Conservation (phyloP, 2,329 filamentous ascomycete species). For the Moelleriella libera region DNA sequence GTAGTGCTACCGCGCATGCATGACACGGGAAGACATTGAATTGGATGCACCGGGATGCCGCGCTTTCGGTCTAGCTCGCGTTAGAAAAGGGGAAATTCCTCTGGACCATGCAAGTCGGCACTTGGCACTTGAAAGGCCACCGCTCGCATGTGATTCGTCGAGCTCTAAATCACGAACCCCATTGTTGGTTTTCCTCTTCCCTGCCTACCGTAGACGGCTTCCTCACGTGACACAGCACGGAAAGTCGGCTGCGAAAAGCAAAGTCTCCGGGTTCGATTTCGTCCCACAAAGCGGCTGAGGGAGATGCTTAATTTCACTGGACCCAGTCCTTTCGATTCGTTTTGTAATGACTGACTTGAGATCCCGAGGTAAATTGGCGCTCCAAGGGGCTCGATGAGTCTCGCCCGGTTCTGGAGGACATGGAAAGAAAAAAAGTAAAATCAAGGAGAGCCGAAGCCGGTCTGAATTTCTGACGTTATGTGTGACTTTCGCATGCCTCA, state of each 20-base stretch:
- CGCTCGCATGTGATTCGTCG: slow-evolving; percentile 19
- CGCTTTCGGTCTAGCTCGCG: slow-evolving; percentile 7
- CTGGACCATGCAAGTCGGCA: slow-evolving; percentile 5
- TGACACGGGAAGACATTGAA: slow-evolving; percentile 6
- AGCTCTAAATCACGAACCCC: background rate
- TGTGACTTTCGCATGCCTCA: too few relatives aligned
- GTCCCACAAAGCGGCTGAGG: too few relatives aligned
- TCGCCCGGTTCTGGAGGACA: too few relatives aligned
- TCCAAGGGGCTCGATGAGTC: too few relatives aligned
- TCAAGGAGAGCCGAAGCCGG: too few relatives aligned
- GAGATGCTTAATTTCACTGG: too few relatives aligned
- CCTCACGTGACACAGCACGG: slow-evolving; percentile 1
- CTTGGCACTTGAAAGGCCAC: slow-evolving; percentile 1
- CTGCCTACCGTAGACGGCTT: background rate
- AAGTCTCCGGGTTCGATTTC: too few relatives aligned
- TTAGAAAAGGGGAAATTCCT: slow-evolving; percentile 23
- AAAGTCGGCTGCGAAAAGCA: background rate
- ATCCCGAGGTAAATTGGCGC: too few relatives aligned
- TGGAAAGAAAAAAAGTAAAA: too few relatives aligned
- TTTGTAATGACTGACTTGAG: too few relatives aligned
- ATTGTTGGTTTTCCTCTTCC: background rate
- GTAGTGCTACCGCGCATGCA: background rate
- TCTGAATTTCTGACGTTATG: too few relatives aligned
- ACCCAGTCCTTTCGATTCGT: too few relatives aligned
- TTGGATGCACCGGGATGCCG: background rate